Conservation (phyloP, 2,329 filamentous ascomycete species). For the Camillea tinctor region DNA sequence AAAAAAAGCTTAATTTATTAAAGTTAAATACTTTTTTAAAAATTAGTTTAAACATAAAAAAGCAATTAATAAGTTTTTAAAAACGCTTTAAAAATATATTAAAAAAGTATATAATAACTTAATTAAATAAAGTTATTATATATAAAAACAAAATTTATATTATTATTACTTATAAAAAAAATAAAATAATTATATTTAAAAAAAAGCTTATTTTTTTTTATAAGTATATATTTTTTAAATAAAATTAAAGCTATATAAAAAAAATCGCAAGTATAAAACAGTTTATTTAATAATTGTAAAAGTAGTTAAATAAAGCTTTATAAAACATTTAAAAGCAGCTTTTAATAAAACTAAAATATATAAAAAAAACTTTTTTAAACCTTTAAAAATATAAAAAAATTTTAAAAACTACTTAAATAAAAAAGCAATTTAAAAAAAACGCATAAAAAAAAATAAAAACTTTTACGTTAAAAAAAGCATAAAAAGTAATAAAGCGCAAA, state of each 20-base stretch:
- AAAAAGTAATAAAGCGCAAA: background rate
- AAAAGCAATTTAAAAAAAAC: background rate
- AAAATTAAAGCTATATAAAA: background rate
- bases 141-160: background rate
- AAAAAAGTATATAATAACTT: background rate
- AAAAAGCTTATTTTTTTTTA: background rate
- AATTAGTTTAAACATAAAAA: no score
- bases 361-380: background rate
- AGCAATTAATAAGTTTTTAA: no score
- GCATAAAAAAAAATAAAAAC: background rate
- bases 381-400: background rate
- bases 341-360: background rate
- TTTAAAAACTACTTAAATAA: background rate
- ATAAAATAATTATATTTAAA: background rate
- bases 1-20: background rate
- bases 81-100: no score
- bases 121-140: background rate
- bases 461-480: background rate
- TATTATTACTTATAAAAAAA: background rate
- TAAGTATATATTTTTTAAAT: background rate
- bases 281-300: background rate
- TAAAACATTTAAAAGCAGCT: background rate
- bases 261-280: background rate
- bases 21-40: background rate
- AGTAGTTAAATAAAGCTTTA: background rate